These are phyloP conservation scores for Tetrastigma voinierianum DNA, from an alignment of 164 flowering plant species.

Conservation along the genomic window DNA sequence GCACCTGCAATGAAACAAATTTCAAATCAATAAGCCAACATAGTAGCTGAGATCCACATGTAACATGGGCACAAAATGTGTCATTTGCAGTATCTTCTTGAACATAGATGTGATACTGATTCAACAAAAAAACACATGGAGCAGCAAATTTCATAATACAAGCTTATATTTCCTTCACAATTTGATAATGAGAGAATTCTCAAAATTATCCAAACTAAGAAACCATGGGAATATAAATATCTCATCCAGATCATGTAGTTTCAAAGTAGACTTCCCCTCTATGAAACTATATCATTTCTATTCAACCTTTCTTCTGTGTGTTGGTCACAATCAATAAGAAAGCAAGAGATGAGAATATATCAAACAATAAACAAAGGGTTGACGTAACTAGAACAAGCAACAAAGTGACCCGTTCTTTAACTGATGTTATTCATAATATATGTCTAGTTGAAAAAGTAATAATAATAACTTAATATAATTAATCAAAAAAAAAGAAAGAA, in stretches of 20 bases:
- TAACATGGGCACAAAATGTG: background rate
- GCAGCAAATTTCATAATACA: background rate
- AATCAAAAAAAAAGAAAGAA: background rate
- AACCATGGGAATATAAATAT: no score
- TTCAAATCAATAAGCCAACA: background rate
- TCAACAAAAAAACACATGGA: background rate
- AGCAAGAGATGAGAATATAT: background rate
- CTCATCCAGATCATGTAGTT: no score
- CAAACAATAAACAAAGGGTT: no score
- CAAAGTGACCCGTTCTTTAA: background rate
- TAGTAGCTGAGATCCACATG: background rate
- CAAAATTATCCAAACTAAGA: no score
- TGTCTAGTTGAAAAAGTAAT: background rate
- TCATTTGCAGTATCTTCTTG: background rate
- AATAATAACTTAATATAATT: no score
- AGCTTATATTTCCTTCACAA: no score
- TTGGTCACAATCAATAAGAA: background rate
- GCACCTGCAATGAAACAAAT: constrained; percentile 39
- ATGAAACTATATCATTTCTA: background rate
- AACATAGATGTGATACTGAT: background rate
- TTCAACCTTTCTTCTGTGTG: background rate
- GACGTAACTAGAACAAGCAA: no score
- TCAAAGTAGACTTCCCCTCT: background rate
- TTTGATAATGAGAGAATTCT: no score
- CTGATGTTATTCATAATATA: background rate